Base-by-base conservation (phyloP, 2,329 filamentous ascomycete genomes). In the Aspergillus sp. region DNA sequence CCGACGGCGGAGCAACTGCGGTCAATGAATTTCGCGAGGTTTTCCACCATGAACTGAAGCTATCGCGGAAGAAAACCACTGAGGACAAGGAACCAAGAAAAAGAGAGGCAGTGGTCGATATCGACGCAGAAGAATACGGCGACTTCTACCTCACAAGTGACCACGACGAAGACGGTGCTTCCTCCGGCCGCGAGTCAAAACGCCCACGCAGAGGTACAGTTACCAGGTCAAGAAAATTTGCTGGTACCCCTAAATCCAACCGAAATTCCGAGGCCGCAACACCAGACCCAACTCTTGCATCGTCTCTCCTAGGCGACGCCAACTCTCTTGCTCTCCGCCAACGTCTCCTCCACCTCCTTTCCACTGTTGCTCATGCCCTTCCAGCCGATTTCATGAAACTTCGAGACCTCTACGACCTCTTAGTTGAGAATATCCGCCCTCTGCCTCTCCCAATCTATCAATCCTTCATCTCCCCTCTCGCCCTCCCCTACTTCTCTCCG, bases 401-500 rank as follows among this genome's bases (percentile, higher is more conserved):
- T n/a, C 69, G 74, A 45, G 69, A 78, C 0, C 68, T 80, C 21
- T 78, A 76, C 61, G 70, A 75, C 41, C 66, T 77, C 27, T 79
- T 77, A 61, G 73, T 77, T 44, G 79, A 81, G 43, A 75, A 80
- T 58, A 77, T 81, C 57, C 75, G 76, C 33, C 75, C 74, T 35
- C 70, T 79, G 2, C 72, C 77, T 3, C 68, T 82, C 4, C 73
- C 78, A 1, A 67, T 72, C n/a, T 81, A 81, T 63, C 76, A 79
- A 58, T 66, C 77, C 35, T 70, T 80, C 40, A 67, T 81, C 62
- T 77, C 74, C 27, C 72, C 77, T 9, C 74, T 79, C 8, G 72
- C 77, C 23, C 74, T 84, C 5, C 70, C 74, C 0, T 66, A 73
- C 25, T 68, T 82, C 52, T 68, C 64, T 7, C 55, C 64, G 14